Base-by-base conservation (phyloP, 352 stramenopile species). In the Pythium phragmiticola region DNA sequence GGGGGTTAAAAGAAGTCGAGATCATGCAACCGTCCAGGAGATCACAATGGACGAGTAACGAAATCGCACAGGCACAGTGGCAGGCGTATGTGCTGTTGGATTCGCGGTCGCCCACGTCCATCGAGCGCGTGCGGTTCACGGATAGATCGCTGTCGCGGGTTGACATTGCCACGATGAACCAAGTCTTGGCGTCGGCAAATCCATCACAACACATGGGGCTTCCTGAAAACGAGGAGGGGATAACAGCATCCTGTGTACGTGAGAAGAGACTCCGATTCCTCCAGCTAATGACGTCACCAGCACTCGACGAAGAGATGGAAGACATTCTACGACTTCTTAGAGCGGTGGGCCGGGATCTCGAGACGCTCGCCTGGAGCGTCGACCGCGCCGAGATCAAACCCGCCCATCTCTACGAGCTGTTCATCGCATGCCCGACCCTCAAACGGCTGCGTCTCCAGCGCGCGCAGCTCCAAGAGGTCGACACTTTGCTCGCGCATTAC, bases 31-130 rank as follows among this genome's bases (percentile, higher is more conserved):
- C 53, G 3, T 1, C 39, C 23, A 67, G 61, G 19, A 52, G 52
- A 2, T 42, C 60, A 11, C 30, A 13, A 0, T 11, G 36, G 1
- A 43, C 57, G 28, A 46, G 54, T 4, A 2, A 14, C 0, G 13
- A 8, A 7, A 46, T 58, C 19, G 46, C 51, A 2, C 59, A 63
- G 47, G 54, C 51, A 2, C 59, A 63, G 54, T 68, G 62, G 62
- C 55, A 63, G 46, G 54, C 62, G 41, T 63, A 39, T 39, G 46
- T 55, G 8, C 55, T 69, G 13, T 21, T 69, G 9, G 63, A 69
- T 14, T 30, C 55, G 9, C 46, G 56, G 7, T 69, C 63, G 13
- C 55, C 55, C 8, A 62, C 55, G 1, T 64, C 55, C 4, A 57
- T 69, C 42, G 55, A 69, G 42, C 26, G 26, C 16, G 47, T 69